Evolutionary conservation across 2,329 filamentous ascomycete species (phyloP).

Genomic region (Talaromyces piceae): DNA sequence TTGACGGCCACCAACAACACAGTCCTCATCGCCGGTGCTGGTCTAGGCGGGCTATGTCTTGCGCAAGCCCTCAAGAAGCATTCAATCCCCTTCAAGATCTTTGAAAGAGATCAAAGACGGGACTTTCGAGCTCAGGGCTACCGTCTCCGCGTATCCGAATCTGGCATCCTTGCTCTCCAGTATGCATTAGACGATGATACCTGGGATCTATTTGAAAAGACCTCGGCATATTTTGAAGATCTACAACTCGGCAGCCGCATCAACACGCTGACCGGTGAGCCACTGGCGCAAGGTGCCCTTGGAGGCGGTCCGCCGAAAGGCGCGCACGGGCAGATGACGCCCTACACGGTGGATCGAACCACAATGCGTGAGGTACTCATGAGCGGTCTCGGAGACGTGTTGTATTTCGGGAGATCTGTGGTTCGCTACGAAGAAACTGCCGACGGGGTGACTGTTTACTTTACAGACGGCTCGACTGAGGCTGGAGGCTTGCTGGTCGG

Average conservation of each 20-base stretch:
- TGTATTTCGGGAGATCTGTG: slow-evolving; percentile 26
- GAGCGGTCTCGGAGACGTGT: slow-evolving; percentile 20
- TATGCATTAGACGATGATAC: slow-evolving; percentile 11
- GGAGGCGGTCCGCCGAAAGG: slow-evolving; percentile 12
- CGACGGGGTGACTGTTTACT: slow-evolving; percentile 20
- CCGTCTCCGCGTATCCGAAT: slow-evolving; percentile 24
- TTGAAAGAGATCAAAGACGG: slow-evolving; percentile 26
- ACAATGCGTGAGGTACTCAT: slow-evolving; percentile 28
- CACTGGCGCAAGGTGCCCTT: slow-evolving; percentile 3
- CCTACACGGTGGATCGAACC: slow-evolving; percentile 25
- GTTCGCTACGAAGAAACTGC: slow-evolving; percentile 15
- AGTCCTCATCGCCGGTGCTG: slow-evolving; percentile 31
- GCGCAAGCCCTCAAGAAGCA: slow-evolving; percentile 29
- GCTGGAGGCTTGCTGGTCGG: slow-evolving; percentile 31
- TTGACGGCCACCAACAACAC: background rate
- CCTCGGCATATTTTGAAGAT: slow-evolving; percentile 13
- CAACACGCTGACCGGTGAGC: slow-evolving; percentile 11
- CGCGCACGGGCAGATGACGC: slow-evolving; percentile 14
- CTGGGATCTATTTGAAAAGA: slow-evolving; percentile 16
- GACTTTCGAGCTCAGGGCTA: slow-evolving; percentile 32
- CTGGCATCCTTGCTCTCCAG: slow-evolving; percentile 16
- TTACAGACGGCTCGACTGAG: slow-evolving; percentile 27
- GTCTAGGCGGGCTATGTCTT: slow-evolving; percentile 28
- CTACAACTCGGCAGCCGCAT: slow-evolving; percentile 8
- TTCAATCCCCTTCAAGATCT: slow-evolving; percentile 29